Evolutionary conservation across 352 stramenopile species (phyloP), one percentile per base, ranked within the genome.

Genomic region (Globisporangium carolinianum): DNA sequence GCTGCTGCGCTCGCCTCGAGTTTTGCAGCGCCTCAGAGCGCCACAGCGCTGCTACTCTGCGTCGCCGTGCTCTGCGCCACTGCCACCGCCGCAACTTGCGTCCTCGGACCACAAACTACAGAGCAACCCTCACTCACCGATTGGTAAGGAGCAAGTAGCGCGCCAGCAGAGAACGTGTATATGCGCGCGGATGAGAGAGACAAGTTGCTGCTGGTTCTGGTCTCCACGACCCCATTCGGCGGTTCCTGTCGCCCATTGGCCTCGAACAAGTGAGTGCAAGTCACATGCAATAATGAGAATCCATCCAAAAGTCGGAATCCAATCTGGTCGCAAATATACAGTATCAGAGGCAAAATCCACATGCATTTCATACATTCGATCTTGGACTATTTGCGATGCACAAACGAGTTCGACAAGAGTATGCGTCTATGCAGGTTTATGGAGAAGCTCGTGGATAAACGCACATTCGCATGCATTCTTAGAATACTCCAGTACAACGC

Each of bases 171-270:
- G 24, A 32, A 32, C 24, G 24, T 32, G 24, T 32, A 32, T 32
- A 32, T 32, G 24, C 24, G 24, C 24, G 2, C 24, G 24, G 24
- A 32, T 32, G 1, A 32, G 24, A 32, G 24, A 32, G 24, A 32
- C 24, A 32, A 32, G 24, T 2, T 32, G 24, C 24, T 32, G 2
- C 24, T 32, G 24, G 24, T 32, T 32, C 24, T 32, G 24, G 24
- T 32, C 24, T 32, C 24, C 24, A 24, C 7, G 15, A n/a, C 10
- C 37, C 7, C 46, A 55, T 42, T 49, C 38, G 51, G 37, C 38
- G 43, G 35, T 18, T 55, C 55, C 47, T 61, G 56, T 61, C 56
- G 56, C 56, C 56, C 56, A 61, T 61, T 51, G 32, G 37, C 39
- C 32, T 38, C 15, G 24, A 60, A 14, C 37, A 35, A 49, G 7